Conservation (phyloP, 2,329 filamentous ascomycete genomes). For the Phaeosphaeria sp. region DNA sequence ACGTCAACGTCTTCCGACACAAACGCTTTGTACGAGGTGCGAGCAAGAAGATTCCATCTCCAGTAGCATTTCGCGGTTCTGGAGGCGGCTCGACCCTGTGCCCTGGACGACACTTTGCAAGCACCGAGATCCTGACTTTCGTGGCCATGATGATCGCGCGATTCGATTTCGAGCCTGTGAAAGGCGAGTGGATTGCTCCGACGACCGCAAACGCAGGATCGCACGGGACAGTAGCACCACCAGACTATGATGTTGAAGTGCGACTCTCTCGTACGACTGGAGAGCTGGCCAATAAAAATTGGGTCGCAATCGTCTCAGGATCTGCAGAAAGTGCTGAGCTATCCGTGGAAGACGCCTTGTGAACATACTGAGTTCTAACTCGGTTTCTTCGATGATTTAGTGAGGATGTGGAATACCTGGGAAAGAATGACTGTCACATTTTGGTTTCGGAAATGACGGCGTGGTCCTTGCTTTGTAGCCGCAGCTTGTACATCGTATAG, state of each 20-base stretch:
- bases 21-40: slow-evolving; percentile 38
- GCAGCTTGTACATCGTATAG: too few relatives aligned
- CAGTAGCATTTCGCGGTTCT: slow-evolving; percentile 32
- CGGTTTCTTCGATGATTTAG: too few relatives aligned
- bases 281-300: slow-evolving; percentile 8
- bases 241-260: slow-evolving; percentile 19
- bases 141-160: slow-evolving; percentile 30
- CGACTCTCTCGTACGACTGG: not conserved
- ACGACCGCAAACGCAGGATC: slow-evolving; percentile 19
- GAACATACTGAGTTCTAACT: too few relatives aligned
- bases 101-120: slow-evolving; percentile 45
- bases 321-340: slow-evolving; percentile 46
- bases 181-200: slow-evolving; percentile 17
- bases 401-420: too few relatives aligned
- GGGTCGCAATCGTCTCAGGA: slow-evolving; percentile 40
- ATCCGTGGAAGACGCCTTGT: not conserved
- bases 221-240: slow-evolving; percentile 3
- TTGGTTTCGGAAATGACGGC: too few relatives aligned
- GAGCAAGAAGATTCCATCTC: not conserved
- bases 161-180: slow-evolving; percentile 30
- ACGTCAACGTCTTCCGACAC: slow-evolving; percentile 41
- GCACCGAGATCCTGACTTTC: slow-evolving; percentile 33
- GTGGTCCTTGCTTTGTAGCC: too few relatives aligned
- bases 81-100: slow-evolving; percentile 38
- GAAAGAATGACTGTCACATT: too few relatives aligned